phyloP scores from a whole-genome alignment of 2,329 filamentous ascomycete genomes.

The Aspergillus hortae region DNA sequence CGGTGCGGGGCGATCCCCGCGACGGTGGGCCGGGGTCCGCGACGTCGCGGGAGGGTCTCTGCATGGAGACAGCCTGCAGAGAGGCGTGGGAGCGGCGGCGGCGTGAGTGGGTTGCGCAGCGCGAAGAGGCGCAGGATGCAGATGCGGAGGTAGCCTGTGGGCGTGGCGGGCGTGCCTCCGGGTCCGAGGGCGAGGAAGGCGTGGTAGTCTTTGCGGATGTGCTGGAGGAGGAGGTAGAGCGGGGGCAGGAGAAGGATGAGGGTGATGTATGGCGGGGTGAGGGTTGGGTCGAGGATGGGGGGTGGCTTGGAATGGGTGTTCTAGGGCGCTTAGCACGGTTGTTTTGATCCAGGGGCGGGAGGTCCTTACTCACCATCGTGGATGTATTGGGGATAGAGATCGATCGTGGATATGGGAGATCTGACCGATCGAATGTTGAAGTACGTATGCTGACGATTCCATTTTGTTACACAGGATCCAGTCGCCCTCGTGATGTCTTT shows the following conservation, averaged over 20 bases:
- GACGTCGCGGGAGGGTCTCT: constrained; percentile 55
- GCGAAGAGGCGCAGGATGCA: constrained; percentile 69
- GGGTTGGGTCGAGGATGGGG: neutral
- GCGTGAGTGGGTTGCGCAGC: constrained; percentile 65
- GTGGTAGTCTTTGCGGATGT: constrained; percentile 59
- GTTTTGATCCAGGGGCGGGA: neutral
- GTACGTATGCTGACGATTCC: no score
- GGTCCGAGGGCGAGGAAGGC: constrained; percentile 75
- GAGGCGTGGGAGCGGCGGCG: constrained; percentile 50
- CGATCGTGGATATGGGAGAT: no score
- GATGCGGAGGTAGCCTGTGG: constrained; percentile 69
- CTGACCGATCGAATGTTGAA: no score
- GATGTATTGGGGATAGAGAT: no score
- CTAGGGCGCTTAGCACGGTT: neutral
- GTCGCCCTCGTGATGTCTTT: no score
- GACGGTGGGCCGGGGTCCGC: constrained; percentile 63
- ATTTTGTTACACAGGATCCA: no score
- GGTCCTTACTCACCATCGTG: no score
- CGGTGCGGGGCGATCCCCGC: constrained; percentile 78
- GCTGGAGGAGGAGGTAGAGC: constrained; percentile 54
- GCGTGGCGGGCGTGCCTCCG: constrained; percentile 73
- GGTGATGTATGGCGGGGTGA: constrained; percentile 1
- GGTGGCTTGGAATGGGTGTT: neutral
- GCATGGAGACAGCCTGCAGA: constrained; percentile 55
- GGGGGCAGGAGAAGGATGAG: constrained; percentile 38